phyloP scores from a whole-genome alignment of 1,284 basidiomycete genomes.

The Ganoderma lucidum region DNA sequence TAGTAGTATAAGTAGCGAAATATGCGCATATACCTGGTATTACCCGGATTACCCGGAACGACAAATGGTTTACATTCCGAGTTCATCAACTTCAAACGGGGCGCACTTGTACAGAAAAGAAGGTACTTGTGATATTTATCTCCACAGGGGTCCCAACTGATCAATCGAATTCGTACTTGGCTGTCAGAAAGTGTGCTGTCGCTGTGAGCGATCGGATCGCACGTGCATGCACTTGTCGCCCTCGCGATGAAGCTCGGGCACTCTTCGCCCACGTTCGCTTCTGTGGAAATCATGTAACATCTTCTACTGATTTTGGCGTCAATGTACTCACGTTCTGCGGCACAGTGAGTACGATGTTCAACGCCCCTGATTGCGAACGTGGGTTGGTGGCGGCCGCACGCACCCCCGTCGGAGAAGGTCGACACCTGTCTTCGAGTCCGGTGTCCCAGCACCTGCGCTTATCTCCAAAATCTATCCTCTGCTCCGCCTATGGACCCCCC shows the following conservation, averaged over 20 bases:
- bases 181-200: not conserved
- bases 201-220: not conserved
- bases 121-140: not conserved
- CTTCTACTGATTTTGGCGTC: not conserved
- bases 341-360: not conserved
- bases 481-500: conserved; percentile 12
- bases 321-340: not conserved
- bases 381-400: conserved; percentile 16
- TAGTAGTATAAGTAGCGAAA: not conserved
- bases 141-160: not conserved
- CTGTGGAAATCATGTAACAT: not conserved
- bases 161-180: not conserved
- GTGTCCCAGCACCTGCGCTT: conserved; percentile 5
- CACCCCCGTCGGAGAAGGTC: not conserved
- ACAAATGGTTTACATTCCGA: not conserved
- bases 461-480: conserved; percentile 11
- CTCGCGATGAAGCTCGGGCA: not conserved
- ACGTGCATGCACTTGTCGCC: not conserved
- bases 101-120: not conserved
- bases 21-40: not conserved
- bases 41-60: not conserved
- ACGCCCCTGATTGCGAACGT: conserved; percentile 17
- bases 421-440: not conserved
- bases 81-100: not conserved
- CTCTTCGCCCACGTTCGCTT: conserved; percentile 7